Base-by-base conservation (phyloP, 2,329 filamentous ascomycete species). In the Cercospora citrullina region DNA sequence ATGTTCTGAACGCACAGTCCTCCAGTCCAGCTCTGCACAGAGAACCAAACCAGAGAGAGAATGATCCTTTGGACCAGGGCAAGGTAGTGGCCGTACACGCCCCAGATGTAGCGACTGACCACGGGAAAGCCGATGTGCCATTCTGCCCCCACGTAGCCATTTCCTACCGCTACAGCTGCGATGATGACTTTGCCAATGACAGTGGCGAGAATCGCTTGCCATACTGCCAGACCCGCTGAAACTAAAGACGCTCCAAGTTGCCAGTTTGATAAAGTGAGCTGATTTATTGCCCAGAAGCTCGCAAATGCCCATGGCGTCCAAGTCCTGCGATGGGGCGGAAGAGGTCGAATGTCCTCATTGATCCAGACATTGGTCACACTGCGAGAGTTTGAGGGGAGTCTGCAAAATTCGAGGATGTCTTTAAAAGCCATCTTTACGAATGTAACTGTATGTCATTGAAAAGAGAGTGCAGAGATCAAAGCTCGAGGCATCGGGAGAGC, bases 1-100 rank as follows among this genome's bases (percentile, higher is more conserved):
- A 87, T 85, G 45, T 83, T 83, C 18, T 80, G 79, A 2, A 86
- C 79, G 0, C 82, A 81, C 67, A 86, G 84, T 0, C 85, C 87
- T 0, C 88, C 88, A 70, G 88, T 89, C 72, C 87, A 87, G 36
- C 85, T 86, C 71, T 90, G 87, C 53, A 91, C 88, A 0, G 87
- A 86, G 63, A 90, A 87, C 75, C 78, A 42, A 74, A 75, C 74
- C 10, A 75, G 60, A 21, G 84, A 84, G 4, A 87, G 80, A 42
- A 87, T 82, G 18, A 82, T 80, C 10, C 85, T 81, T 0, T 84
- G 86, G 5, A 87, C 72, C 59, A 87, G 83, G 12, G 84, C 81
- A 28, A 87, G 76, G 73, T 87, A 87, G 26, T 82, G 83, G 60
- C 85, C 84, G 45, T 83, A 86, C 75, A 87, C 86, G 0, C 85